Evolutionary conservation across 495 filamentous ascomycete species (phyloP).

Genomic region (Trichoderma gamsii): DNA sequence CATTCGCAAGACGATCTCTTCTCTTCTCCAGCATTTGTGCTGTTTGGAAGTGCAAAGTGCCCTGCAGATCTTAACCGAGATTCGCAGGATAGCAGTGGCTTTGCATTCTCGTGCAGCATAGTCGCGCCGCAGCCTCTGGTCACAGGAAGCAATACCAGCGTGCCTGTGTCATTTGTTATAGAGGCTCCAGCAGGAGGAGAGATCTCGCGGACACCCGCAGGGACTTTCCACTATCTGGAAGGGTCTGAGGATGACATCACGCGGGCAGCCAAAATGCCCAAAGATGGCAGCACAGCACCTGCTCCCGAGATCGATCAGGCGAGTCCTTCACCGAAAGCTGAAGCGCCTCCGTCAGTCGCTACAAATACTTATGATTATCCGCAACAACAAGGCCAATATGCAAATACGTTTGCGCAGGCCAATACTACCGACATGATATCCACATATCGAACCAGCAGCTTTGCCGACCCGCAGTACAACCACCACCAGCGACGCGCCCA

Average conservation of each 20-base stretch:
- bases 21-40: constrained; percentile 55
- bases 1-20: constrained; percentile 61
- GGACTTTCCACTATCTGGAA: constrained; percentile 65
- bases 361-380: constrained; percentile 46
- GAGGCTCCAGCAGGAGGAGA: constrained; percentile 59
- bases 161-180: constrained; percentile 68
- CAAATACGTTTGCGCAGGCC: constrained; percentile 34
- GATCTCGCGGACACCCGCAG: constrained; percentile 60
- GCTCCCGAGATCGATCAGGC: constrained; percentile 24
- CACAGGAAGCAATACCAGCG: constrained; percentile 59
- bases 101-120: constrained; percentile 65
- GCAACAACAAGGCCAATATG: constrained; percentile 27
- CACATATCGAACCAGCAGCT: constrained; percentile 39
- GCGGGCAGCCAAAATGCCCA: constrained; percentile 41
- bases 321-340: constrained; percentile 23
- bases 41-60: constrained; percentile 68
- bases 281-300: constrained; percentile 22
- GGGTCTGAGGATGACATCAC: constrained; percentile 39
- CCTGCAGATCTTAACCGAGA: constrained; percentile 53
- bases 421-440: constrained; percentile 43
- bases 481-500: constrained; percentile 37
- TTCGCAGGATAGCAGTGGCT: constrained; percentile 50
- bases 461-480: constrained; percentile 38
- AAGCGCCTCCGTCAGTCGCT: constrained; percentile 27
- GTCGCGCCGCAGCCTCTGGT: constrained; percentile 64